Conservation (phyloP, 805 yeast genomes). For the Komagataella mondaviorum region DNA sequence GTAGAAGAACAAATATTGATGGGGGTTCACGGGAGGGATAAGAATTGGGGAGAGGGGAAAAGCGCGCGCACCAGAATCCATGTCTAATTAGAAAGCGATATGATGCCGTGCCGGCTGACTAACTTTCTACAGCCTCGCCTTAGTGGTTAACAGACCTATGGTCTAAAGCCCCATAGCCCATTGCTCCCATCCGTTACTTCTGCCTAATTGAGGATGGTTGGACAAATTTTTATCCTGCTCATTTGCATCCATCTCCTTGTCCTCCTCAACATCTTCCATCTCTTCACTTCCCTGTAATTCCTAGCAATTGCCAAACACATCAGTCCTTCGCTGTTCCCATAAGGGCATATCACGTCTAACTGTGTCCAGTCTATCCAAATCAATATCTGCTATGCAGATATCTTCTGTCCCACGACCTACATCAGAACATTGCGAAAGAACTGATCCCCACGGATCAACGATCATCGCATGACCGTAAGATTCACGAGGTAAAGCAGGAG, state of each 20-base stretch:
- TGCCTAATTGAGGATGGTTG: neutral
- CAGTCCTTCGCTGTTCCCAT: conserved; percentile 57
- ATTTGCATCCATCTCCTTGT: neutral
- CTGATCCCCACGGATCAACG: conserved; percentile 86
- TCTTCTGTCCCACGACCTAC: conserved; percentile 19
- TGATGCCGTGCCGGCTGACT: neutral
- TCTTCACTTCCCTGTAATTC: neutral
- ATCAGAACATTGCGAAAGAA: conserved; percentile 46
- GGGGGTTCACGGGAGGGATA: neutral
- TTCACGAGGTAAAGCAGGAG: conserved; percentile 30
- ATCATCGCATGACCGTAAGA: conserved; percentile 83
- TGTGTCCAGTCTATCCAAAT: conserved; percentile 29
- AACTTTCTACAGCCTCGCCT: neutral
- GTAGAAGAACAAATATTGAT: neutral
- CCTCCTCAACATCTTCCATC: neutral
- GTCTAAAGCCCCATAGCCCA: neutral
- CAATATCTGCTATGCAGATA: conserved; percentile 54
- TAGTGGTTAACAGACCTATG: neutral
- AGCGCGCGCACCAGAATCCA: neutral
- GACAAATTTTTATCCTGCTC: neutral
- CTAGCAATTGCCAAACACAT: conserved; percentile 30
- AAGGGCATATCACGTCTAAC: conserved; percentile 67
- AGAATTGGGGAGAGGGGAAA: neutral
- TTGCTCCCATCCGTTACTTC: neutral
- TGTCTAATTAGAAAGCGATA: neutral